phyloP scores from a whole-genome alignment of 2,329 filamentous ascomycete species.

The Aphanoascus verrucosus region DNA sequence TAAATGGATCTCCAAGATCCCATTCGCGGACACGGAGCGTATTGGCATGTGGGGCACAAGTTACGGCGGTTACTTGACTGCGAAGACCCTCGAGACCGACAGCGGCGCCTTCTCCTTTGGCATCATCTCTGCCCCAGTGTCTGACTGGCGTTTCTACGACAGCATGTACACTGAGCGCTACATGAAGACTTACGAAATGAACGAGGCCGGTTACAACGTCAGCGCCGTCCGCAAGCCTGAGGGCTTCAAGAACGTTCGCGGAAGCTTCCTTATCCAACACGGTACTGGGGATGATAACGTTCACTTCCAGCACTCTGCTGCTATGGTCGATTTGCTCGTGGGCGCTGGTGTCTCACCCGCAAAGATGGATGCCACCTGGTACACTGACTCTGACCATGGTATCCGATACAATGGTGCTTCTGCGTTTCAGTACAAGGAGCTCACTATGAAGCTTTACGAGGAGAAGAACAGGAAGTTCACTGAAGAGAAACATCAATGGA shows the following conservation, averaged over 20 bases:
- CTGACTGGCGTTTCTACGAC: slow-evolving; percentile 62
- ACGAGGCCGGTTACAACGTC: slow-evolving; percentile 50
- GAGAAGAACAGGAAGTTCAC: slow-evolving; percentile 45
- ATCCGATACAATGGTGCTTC: slow-evolving; percentile 49
- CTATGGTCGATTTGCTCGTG: slow-evolving; percentile 51
- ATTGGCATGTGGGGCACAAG: slow-evolving; percentile 61
- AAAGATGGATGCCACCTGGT: slow-evolving; percentile 54
- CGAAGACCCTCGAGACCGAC: slow-evolving; percentile 55
- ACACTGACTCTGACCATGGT: slow-evolving; percentile 55
- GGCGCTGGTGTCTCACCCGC: slow-evolving; percentile 48
- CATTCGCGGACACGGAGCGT: slow-evolving; percentile 48
- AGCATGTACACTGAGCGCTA: slow-evolving; percentile 62
- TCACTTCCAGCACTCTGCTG: slow-evolving; percentile 57
- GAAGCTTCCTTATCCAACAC: slow-evolving; percentile 53
- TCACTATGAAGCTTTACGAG: slow-evolving; percentile 50
- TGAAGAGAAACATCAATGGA: slow-evolving; percentile 39
- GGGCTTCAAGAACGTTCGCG: slow-evolving; percentile 53
- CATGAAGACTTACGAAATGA: slow-evolving; percentile 53
- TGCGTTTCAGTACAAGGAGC: slow-evolving; percentile 51
- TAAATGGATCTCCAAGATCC: slow-evolving; percentile 40
- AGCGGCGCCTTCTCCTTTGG: slow-evolving; percentile 52
- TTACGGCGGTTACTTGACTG: slow-evolving; percentile 55
- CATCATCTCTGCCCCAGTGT: slow-evolving; percentile 54
- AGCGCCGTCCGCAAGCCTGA: slow-evolving; percentile 48
- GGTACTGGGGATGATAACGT: slow-evolving; percentile 62